Evolutionary conservation across 441 rosid species (phyloP), one percentile per base, ranked within the genome.

Genomic region (Eruca vesicaria): DNA sequence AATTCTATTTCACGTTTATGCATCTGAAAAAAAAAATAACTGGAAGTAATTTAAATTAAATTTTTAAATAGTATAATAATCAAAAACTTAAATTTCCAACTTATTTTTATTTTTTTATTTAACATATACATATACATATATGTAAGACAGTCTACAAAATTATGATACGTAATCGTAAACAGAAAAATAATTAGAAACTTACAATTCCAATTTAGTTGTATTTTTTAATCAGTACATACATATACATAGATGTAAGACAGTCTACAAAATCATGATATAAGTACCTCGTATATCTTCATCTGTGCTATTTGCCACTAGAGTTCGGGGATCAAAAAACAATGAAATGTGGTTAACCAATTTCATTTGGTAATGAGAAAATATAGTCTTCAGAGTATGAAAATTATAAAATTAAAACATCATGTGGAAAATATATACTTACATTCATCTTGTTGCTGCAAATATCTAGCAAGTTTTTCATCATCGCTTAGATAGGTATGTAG

Each of bases 381-480:
- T 35, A 23, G 23, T 41, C 8, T 2, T 21, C 43, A 57, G 41
- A 4, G 20, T 36, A 7, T 58, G 9, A 16, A 26, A 29, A 4
- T 36, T 20, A 38, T 69, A 5, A 41, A 41, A 16, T 21, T 58
- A 45, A 45, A 63, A 29, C 19, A 11, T 19, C 7, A 26, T 0
- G 9, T 68, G 14, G 45, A 7, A 19, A 19, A 18, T 0, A 23
- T 55, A 75, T 5, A 58, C 21, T 71, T 64, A 77, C 80, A 45
- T 26, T 65, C 68, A 26, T 71, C 33, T 35, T 33, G 50, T 48
- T 66, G 36, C 7, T 75, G 68, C 56, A 71, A 50, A 56, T 35
- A 58, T 71, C 68, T 35, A 56, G 80, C 80, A 65, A 65, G 43
- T 6, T 58, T 45, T 66, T 71, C 80, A 66, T 71, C 80, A 55